These are phyloP conservation scores for Dipodascopsis uninucleata DNA, from an alignment of 805 yeast genomes.

Conservation along the genomic window DNA sequence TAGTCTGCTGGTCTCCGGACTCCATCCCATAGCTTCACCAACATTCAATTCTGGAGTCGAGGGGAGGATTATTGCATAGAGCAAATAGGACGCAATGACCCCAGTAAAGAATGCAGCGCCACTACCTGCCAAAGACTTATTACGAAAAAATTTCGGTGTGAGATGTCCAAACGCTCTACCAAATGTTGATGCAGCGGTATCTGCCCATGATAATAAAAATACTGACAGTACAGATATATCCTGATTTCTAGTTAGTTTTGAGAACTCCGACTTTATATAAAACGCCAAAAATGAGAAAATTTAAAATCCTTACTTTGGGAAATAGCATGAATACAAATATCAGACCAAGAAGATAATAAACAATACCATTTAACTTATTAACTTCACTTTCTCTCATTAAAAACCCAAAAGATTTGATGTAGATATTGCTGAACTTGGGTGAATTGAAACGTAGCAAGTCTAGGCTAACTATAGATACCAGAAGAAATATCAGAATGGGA, in stretches of 20 bases:
- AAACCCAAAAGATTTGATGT: slow-evolving; percentile 68
- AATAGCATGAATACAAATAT: slow-evolving; percentile 63
- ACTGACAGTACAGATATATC: slow-evolving; percentile 77
- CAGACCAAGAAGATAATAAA: slow-evolving; percentile 82
- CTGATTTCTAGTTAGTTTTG: slow-evolving; percentile 39
- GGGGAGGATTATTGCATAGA: slow-evolving; percentile 76
- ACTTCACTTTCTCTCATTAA: slow-evolving; percentile 83
- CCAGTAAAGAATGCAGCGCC: slow-evolving; percentile 81
- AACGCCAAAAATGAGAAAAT: background rate
- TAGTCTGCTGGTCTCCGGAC: slow-evolving; percentile 55
- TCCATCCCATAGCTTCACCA: slow-evolving; percentile 55
- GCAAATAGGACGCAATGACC: slow-evolving; percentile 54
- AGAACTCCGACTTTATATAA: background rate
- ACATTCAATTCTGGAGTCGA: slow-evolving; percentile 11
- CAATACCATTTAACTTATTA: slow-evolving; percentile 70
- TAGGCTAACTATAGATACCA: slow-evolving; percentile 53
- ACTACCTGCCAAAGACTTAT: slow-evolving; percentile 87
- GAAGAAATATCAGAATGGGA: slow-evolving; percentile 53
- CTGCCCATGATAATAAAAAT: slow-evolving; percentile 89
- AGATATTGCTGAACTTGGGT: slow-evolving; percentile 58
- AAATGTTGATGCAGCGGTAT: slow-evolving; percentile 91
- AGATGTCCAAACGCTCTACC: slow-evolving; percentile 83
- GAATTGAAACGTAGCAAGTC: slow-evolving; percentile 67
- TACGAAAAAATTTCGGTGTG: slow-evolving; percentile 70
- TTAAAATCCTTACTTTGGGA: slow-evolving; percentile 37